phyloP scores from a whole-genome alignment of 1,139 yeast genomes.

The Geotrichum fermentans region DNA sequence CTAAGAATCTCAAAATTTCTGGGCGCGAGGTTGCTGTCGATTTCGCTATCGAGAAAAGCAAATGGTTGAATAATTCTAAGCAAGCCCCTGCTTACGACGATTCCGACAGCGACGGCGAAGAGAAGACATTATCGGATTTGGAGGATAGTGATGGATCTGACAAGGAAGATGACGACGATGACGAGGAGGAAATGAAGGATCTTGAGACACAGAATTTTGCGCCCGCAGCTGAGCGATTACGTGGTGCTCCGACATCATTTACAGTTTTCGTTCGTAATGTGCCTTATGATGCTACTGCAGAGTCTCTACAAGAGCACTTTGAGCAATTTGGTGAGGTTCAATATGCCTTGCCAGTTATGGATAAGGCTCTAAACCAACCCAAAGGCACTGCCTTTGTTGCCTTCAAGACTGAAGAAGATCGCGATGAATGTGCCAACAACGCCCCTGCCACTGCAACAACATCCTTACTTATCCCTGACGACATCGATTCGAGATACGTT shows the following conservation, averaged over 20 bases:
- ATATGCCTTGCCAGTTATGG: constrained; percentile 90
- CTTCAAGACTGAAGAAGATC: constrained; percentile 58
- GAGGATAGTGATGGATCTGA: constrained; percentile 33
- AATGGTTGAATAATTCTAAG: constrained; percentile 55
- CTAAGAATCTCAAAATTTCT: constrained; percentile 69
- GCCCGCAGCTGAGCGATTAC: constrained; percentile 5
- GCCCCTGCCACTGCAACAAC: constrained; percentile 78
- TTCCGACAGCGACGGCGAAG: constrained; percentile 39
- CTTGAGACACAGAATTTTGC: constrained; percentile 32
- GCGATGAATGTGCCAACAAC: constrained; percentile 60
- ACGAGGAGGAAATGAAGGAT: constrained; percentile 30
- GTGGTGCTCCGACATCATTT: constrained; percentile 26
- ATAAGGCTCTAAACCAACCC: constrained; percentile 77
- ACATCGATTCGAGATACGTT: constrained; percentile 81
- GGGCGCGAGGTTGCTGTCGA: constrained; percentile 94
- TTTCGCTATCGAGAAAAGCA: constrained; percentile 82
- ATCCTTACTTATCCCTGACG: constrained; percentile 84
- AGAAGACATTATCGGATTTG: constrained; percentile 35
- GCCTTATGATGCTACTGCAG: constrained; percentile 90
- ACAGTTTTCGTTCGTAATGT: constrained; percentile 79
- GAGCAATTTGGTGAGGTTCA: constrained; percentile 78
- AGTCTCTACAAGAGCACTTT: constrained; percentile 71
- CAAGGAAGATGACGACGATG: constrained; percentile 29
- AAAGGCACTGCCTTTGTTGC: constrained; percentile 96
- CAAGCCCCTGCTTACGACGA: constrained; percentile 42